A percentile compares a stretch with the other conserved stretches of the same genome.
Evolutionary conservation across 2,329 filamentous ascomycete genomes (phyloP).

Genomic region (Aspergillus niger): DNA sequence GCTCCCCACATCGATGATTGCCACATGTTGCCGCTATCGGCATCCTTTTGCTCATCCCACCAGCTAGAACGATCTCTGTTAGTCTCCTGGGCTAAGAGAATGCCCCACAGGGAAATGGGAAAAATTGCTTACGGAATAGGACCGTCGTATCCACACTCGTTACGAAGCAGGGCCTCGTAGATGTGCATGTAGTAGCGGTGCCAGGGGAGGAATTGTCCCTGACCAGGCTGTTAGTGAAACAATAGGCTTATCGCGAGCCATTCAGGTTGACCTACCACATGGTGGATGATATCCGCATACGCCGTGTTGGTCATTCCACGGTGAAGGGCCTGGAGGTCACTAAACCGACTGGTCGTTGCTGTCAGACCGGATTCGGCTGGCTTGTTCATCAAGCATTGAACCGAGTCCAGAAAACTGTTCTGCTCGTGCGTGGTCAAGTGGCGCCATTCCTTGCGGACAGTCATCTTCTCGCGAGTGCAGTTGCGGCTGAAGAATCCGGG

Average conservation of each 20-base stretch:
- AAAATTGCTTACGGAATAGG: not conserved
- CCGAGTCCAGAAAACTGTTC: not conserved
- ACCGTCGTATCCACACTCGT: constrained; percentile 6
- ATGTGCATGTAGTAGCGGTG: constrained; percentile 14
- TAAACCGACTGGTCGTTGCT: constrained; percentile 12
- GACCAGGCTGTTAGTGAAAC: not conserved
- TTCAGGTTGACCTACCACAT: constrained; percentile 1
- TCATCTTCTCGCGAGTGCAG: constrained; percentile 9
- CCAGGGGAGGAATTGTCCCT: constrained; percentile 13
- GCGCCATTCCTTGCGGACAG: constrained; percentile 11
- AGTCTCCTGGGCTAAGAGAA: not conserved
- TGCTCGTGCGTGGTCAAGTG: constrained; percentile 6
- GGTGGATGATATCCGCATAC: constrained; percentile 11
- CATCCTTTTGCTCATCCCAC: constrained; percentile 13
- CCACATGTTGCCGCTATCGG: constrained; percentile 13
- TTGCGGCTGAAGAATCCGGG: not conserved
- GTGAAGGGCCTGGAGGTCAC: constrained; percentile 15
- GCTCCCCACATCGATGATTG: constrained; percentile 12
- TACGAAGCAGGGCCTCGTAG: constrained; percentile 8
- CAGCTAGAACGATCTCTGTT: not conserved
- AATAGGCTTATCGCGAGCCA: not conserved
- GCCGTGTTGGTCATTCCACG: constrained; percentile 14
- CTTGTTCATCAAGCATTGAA: constrained; percentile 8
- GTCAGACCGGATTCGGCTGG: constrained; percentile 6
- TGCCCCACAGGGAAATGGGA: not conserved